A percentile compares a stretch with the other conserved stretches of the same genome.
phyloP scores from a whole-genome alignment of 768 basidiomycete genomes.

The Podaxis mareebaensis region DNA sequence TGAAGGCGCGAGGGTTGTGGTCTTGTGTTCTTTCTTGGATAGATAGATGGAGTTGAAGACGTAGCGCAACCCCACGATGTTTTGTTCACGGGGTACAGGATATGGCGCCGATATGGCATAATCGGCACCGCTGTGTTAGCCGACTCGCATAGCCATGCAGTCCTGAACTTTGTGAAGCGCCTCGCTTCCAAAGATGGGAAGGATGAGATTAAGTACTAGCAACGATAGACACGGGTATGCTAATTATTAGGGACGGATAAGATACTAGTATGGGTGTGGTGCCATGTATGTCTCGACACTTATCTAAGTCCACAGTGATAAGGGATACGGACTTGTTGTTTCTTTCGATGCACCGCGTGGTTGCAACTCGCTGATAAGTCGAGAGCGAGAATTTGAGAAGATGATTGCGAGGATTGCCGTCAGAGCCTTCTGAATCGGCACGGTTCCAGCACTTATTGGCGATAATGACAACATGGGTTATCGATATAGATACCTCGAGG shows the following conservation, averaged over 20 bases:
- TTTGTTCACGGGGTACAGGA: conserved; percentile 2
- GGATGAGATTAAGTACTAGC: neutral
- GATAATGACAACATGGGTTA: neutral
- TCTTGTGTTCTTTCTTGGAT: neutral
- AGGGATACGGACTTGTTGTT: neutral
- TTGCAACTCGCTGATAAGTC: neutral
- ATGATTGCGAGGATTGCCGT: neutral
- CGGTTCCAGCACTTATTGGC: neutral
- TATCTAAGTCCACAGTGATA: neutral
- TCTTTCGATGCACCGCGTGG: neutral
- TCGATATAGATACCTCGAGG: neutral
- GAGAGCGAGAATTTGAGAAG: conserved; percentile 1
- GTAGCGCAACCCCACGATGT: neutral
- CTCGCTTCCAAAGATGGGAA: neutral
- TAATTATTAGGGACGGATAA: too few relatives aligned
- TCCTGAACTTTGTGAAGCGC: neutral
- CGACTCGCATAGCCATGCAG: neutral
- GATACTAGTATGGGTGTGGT: too few relatives aligned
- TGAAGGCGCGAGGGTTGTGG: neutral
- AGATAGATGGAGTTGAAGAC: neutral
- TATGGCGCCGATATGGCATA: too few relatives aligned
- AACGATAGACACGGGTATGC: neutral
- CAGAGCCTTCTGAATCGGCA: neutral
- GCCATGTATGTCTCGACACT: neutral
- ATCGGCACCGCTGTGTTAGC: too few relatives aligned